Evolutionary conservation across 345 rosid genomes (phyloP), one percentile per base, ranked within the genome.

Genomic region (Pseudoturritis turrita): DNA sequence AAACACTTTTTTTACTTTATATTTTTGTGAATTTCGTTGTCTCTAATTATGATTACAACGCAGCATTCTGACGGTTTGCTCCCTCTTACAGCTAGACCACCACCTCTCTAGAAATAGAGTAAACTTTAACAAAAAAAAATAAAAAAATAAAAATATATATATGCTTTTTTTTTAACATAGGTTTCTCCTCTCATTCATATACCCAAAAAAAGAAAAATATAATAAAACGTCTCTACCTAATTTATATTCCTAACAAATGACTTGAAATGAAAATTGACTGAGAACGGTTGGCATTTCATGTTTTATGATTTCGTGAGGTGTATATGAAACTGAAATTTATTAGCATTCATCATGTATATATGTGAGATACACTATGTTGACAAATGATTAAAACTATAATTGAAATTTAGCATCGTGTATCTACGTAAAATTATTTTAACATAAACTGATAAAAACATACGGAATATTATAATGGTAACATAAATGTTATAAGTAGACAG

Each of bases 21-120:
- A 3, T 43, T 11, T 26, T 45, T 65, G 55, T 65, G 64, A 68
- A 60, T 68, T 75, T 60, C 70, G 9, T 62, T 68, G 70, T 75
- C 70, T 54, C 64, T 68, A 75, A 75, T 68, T 75, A 75, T 75
- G 74, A 68, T 75, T 62, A 75, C 74, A 75, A 75, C 74, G 78
- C 74, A 75, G 57, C 69, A 75, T 45, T 75, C 79, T 68, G 79
- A 75, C 79, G 74, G 6, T 21, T 52, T 75, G 74, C 53, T 43
- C 64, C 74, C 79, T 68, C 74, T 68, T 68, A 68, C 74, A 75
- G 74, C 74, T 60, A 75, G 74, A 75, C 69, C 69, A 68, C 36
- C 63, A 73, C 59, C 58, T 62, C 15, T 53, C 3, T 60, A 40
- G 10, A 43, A 21, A 17, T 0, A 8, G 0, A 15, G 12, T 19